Percentiles rank a stretch among this genome's conserved stretches.
Evolutionary conservation across 2,329 filamentous ascomycete genomes (phyloP).

Genomic region (Westerdykella aurantiaca): DNA sequence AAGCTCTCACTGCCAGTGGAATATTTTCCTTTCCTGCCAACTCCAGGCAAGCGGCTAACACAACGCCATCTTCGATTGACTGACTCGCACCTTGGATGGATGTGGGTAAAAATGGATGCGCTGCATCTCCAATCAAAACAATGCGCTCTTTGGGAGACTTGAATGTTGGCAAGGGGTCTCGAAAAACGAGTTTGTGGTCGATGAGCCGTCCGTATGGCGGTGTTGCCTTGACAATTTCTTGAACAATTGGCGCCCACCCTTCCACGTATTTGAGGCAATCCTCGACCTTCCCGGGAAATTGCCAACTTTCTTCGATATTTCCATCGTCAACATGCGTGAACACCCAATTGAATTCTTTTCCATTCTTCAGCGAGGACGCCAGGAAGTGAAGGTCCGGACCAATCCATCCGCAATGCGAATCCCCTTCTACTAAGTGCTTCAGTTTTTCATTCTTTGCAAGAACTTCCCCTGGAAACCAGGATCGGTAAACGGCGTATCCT

Average conservation of each 20-base stretch:
- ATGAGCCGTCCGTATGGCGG: slow-evolving; percentile 34
- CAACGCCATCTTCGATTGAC: slow-evolving; percentile 47
- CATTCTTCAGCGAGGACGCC: slow-evolving; percentile 29
- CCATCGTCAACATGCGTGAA: slow-evolving; percentile 37
- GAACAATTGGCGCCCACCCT: slow-evolving; percentile 26
- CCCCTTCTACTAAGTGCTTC: slow-evolving; percentile 29
- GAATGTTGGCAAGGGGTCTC: slow-evolving; percentile 50
- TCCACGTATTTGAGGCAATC: slow-evolving; percentile 29
- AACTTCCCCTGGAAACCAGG: slow-evolving; percentile 35
- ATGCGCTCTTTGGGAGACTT: slow-evolving; percentile 45
- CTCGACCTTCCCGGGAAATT: slow-evolving; percentile 26
- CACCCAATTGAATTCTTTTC: slow-evolving; percentile 34
- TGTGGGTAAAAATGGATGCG: slow-evolving; percentile 50
- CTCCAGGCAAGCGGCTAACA: slow-evolving; percentile 22
- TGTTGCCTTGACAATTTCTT: slow-evolving; percentile 31
- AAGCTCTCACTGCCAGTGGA: slow-evolving; percentile 19
- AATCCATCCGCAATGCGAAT: slow-evolving; percentile 30
- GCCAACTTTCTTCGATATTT: slow-evolving; percentile 32
- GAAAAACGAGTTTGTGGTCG: slow-evolving; percentile 52
- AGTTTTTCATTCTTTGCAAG: slow-evolving; percentile 22
- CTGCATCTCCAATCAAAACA: slow-evolving; percentile 49
- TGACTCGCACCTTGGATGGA: slow-evolving; percentile 51
- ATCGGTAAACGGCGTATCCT: slow-evolving; percentile 51
- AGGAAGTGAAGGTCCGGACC: slow-evolving; percentile 35
- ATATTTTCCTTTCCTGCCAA: slow-evolving; percentile 22